A percentile compares a stretch with the other conserved stretches of the same genome.
Evolutionary conservation across 805 yeast genomes (phyloP).

Genomic region (Citeromyces nyonsensis): DNA sequence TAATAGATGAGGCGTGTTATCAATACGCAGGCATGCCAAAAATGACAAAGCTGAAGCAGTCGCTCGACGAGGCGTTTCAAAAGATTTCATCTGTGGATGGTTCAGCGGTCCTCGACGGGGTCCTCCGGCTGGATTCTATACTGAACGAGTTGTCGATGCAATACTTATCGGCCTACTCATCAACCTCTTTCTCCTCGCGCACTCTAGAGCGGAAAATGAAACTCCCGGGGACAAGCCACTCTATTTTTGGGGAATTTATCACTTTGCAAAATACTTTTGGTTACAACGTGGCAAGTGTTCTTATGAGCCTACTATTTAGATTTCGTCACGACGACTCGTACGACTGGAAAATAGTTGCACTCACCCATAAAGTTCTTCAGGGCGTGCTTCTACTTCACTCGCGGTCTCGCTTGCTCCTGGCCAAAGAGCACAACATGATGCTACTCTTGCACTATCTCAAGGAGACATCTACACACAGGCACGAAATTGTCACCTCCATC

Average conservation of each 20-base stretch:
- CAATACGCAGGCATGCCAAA: background rate
- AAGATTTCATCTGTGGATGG: constrained; percentile 6
- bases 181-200: background rate
- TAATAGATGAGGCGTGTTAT: background rate
- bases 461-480: constrained; percentile 4
- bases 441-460: constrained; percentile 12
- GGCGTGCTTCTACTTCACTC: constrained; percentile 50
- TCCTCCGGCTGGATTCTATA: constrained; percentile 8
- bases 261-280: constrained; percentile 35
- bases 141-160: constrained; percentile 6
- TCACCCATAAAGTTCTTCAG: constrained; percentile 26
- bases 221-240: constrained; percentile 11
- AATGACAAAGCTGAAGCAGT: constrained; percentile 6
- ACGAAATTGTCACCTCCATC: constrained; percentile 17
- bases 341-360: constrained; percentile 6
- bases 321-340: background rate
- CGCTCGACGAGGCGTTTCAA: constrained; percentile 7
- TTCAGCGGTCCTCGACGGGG: constrained; percentile 7
- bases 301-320: constrained; percentile 13
- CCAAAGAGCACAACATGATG: constrained; percentile 22
- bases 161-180: no score
- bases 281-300: constrained; percentile 27
- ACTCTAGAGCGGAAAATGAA: constrained; percentile 9
- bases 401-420: constrained; percentile 31
- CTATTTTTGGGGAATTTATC: constrained; percentile 21